Base-by-base conservation (phyloP, 805 yeast species). In the Metschnikowia hibisci region DNA sequence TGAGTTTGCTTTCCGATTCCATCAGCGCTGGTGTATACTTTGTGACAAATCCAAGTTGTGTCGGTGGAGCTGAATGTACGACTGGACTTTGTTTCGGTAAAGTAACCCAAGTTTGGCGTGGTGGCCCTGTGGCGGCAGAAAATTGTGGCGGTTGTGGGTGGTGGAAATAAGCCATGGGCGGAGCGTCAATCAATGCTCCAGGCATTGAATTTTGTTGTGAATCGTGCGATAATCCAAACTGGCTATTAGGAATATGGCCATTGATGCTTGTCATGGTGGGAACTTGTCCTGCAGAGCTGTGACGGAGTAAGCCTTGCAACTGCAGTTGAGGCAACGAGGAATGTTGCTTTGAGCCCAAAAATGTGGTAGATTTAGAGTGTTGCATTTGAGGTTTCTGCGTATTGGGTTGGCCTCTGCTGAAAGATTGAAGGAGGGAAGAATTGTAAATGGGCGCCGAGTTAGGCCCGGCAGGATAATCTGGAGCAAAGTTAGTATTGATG, bases 391-490 rank as follows among this genome's bases (percentile, higher is more conserved):
- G 32, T 23, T 33, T 43, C 22, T 9, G 39, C 29, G 29, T 20
- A 5, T 11, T 29, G 40, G 33, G 10, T 13, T 28, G 18, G 40
- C 27, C 14, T 29, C 13, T 29, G 40, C 28, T 37, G 33, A 37
- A 37, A 11, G 32, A n/a, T 14, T 29, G 40, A 28, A 37, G 33
- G 10, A 47, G 9, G 4, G 28, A 38, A 3, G 72, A 62, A 48
- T 64, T 57, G 44, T 58, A 67, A 4, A 64, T 56, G 7, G 74
- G 74, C 0, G 69, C 69, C 14, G 65, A 61, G 28, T 51, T 45
- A 4, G 70, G 71, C 1, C 69, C 71, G 2, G 41, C 35, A 11
- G 38, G 34, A 12, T 18, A 13, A 16, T 22, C 28, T 2, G 25
- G 5, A 10, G 48, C 43, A 32, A 42, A 16, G 9, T 44, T 28